phyloP scores from a whole-genome alignment of 1,284 basidiomycete genomes.

The Pyrrhoderma lamaoense region DNA sequence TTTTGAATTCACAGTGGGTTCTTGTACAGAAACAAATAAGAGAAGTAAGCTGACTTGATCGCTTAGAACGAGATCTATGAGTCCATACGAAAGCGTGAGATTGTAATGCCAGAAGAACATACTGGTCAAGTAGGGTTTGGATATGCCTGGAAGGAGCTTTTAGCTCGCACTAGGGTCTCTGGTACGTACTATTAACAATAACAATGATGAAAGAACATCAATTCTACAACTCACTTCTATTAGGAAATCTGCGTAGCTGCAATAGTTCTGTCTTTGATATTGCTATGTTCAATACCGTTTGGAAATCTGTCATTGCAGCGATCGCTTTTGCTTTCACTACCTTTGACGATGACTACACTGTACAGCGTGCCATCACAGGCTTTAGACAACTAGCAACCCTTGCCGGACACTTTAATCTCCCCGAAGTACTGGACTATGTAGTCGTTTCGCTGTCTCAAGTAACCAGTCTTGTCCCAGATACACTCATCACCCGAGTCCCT shows the following conservation, averaged over 20 bases:
- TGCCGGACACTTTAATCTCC: constrained; percentile 82
- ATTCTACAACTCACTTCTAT: constrained; percentile 58
- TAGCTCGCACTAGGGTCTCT: constrained; percentile 74
- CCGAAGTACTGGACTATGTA: constrained; percentile 95
- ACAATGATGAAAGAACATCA: constrained; percentile 8
- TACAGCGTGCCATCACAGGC: constrained; percentile 90
- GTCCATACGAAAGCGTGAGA: constrained; percentile 90
- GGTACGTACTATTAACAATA: constrained; percentile 38
- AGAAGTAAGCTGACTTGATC: constrained; percentile 11
- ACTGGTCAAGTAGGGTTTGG: constrained; percentile 96
- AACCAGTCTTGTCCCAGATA: constrained; percentile 74
- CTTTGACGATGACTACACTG: constrained; percentile 94
- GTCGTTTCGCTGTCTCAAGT: constrained; percentile 88
- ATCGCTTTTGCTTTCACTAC: constrained; percentile 92
- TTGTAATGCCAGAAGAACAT: constrained; percentile 98
- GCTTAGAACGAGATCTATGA: constrained; percentile 83
- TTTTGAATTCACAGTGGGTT: constrained; percentile 72
- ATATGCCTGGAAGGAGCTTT: constrained; percentile 96
- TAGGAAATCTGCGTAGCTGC: constrained; percentile 37
- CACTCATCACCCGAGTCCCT: constrained; percentile 63
- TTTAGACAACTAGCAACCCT: constrained; percentile 95
- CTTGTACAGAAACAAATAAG: too few species aligned
- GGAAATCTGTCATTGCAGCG: constrained; percentile 88
- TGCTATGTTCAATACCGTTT: constrained; percentile 88
- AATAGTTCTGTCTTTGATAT: constrained; percentile 79